Conservation (phyloP, 768 basidiomycete species). For the Suillus americanus region DNA sequence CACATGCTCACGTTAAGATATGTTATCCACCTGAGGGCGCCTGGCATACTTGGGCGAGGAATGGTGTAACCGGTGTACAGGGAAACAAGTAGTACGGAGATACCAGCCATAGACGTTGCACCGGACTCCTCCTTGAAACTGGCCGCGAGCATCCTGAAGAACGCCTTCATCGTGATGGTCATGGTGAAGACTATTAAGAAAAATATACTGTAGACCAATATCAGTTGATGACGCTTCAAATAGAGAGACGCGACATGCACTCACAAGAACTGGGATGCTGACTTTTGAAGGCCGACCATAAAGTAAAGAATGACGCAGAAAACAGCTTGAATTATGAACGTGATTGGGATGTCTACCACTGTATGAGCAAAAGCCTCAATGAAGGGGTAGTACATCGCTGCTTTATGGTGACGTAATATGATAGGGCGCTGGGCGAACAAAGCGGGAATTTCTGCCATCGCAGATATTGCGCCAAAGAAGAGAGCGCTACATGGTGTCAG, state of each 20-base stretch:
- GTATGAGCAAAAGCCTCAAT: conserved; percentile 43
- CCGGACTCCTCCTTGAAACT: conserved; percentile 51
- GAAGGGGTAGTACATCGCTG: conserved; percentile 51
- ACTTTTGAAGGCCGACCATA: conserved; percentile 18
- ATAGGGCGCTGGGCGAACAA: conserved; percentile 45
- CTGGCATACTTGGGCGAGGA: conserved; percentile 15
- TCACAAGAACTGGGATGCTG: conserved; percentile 21
- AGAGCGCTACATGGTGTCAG: conserved; percentile 42
- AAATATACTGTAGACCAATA: conserved; percentile 50
- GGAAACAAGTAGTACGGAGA: conserved; percentile 37
- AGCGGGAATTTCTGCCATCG: conserved; percentile 53
- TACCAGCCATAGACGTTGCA: conserved; percentile 37
- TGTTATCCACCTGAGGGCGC: conserved; percentile 19
- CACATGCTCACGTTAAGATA: conserved; percentile 27
- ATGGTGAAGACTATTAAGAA: conserved; percentile 52
- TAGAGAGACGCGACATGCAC: conserved; percentile 15
- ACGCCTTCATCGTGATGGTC: conserved; percentile 67
- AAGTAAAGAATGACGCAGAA: conserved; percentile 19
- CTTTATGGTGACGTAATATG: conserved; percentile 40
- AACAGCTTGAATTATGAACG: conserved; percentile 18
- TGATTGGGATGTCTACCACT: conserved; percentile 46
- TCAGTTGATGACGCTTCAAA: conserved; percentile 40
- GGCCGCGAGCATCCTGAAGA: conserved; percentile 67
- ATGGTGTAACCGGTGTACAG: conserved; percentile 44
- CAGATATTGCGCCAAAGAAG: conserved; percentile 51